Conservation (phyloP, 2,329 filamentous ascomycete species). For the Aureobasidium zeae region DNA sequence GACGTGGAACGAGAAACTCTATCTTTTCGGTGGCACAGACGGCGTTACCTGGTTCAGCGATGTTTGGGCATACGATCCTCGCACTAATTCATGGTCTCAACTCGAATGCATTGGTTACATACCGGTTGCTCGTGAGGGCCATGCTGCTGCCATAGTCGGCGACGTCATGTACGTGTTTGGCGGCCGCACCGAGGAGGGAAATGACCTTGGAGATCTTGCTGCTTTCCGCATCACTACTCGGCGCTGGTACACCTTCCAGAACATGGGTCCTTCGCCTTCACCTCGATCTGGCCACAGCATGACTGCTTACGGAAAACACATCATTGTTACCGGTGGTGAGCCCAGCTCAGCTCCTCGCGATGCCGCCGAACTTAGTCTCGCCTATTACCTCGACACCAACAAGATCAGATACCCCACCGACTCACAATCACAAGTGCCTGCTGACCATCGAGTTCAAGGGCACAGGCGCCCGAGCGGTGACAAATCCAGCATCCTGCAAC, state of each 20-base stretch:
- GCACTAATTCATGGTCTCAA: conserved; percentile 72
- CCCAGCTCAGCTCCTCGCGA: conserved; percentile 78
- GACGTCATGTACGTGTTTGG: conserved; percentile 99
- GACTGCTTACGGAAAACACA: conserved; percentile 86
- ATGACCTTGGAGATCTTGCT: conserved; percentile 84
- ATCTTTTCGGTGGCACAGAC: conserved; percentile 95
- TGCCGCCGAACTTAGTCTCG: conserved; percentile 73
- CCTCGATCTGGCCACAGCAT: conserved; percentile 93
- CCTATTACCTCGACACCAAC: conserved; percentile 85
- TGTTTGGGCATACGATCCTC: conserved; percentile 90
- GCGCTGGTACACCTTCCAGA: conserved; percentile 98
- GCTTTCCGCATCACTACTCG: conserved; percentile 74
- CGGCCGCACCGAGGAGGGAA: conserved; percentile 85
- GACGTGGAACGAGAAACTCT: conserved; percentile 87
- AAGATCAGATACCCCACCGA: conserved; percentile 90
- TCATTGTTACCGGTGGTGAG: conserved; percentile 88
- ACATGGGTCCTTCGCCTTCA: conserved; percentile 95
- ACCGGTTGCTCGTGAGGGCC: conserved; percentile 83
- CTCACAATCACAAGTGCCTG: conserved; percentile 29
- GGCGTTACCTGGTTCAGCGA: conserved; percentile 98
- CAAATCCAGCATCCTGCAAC: conserved; percentile 19
- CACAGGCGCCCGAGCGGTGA: conserved; percentile 28
- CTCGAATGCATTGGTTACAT: conserved; percentile 97
- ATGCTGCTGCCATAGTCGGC: conserved; percentile 84
- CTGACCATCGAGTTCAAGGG: conserved; percentile 25